These are phyloP conservation scores for Gliomastix tumulicola DNA, from an alignment of 2,329 filamentous ascomycete species.

Conservation along the genomic window DNA sequence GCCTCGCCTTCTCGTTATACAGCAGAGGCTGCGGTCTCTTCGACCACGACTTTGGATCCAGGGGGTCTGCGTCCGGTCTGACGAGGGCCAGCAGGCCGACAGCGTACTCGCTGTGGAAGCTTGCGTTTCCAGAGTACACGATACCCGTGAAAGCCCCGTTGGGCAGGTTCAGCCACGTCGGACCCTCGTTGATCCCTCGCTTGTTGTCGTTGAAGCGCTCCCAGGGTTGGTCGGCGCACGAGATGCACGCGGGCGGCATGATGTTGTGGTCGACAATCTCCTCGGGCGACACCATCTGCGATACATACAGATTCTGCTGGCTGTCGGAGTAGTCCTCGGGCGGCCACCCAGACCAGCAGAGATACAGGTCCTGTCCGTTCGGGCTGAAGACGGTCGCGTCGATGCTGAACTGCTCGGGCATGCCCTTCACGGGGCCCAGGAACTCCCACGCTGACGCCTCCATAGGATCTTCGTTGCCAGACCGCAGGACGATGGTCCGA, in stretches of 20 bases:
- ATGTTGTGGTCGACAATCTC: conserved; percentile 1
- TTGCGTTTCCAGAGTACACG: conserved; percentile 8
- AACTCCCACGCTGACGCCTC: conserved; percentile 6
- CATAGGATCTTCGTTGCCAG: conserved; percentile 5
- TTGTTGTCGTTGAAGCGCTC: conserved; percentile 5
- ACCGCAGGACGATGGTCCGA: conserved; percentile 5
- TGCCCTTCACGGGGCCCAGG: conserved; percentile 7
- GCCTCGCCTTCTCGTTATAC: conserved; percentile 6
- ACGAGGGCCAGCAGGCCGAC: conserved; percentile 5
- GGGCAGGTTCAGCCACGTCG: conserved; percentile 7
- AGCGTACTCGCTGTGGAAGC: conserved; percentile 9
- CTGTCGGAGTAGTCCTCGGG: conserved; percentile 6
- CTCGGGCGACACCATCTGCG: conserved; percentile 4
- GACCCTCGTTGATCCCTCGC: conserved; percentile 8
- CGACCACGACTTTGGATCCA: conserved; percentile 6
- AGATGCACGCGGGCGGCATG: conserved; percentile 6
- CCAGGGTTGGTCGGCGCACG: conserved; percentile 4
- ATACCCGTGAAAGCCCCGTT: conserved; percentile 7
- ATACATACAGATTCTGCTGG: conserved; percentile 7
- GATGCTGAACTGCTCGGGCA: conserved; percentile 8
- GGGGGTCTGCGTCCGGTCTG: conserved; percentile 4
- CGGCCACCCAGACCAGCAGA: conserved; percentile 9
- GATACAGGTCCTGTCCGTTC: conserved; percentile 8
- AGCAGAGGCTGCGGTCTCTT: conserved; percentile 6
- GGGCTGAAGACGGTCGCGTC: conserved; percentile 9